phyloP scores from a whole-genome alignment of 1,284 basidiomycete genomes.

The Irpex sp. region DNA sequence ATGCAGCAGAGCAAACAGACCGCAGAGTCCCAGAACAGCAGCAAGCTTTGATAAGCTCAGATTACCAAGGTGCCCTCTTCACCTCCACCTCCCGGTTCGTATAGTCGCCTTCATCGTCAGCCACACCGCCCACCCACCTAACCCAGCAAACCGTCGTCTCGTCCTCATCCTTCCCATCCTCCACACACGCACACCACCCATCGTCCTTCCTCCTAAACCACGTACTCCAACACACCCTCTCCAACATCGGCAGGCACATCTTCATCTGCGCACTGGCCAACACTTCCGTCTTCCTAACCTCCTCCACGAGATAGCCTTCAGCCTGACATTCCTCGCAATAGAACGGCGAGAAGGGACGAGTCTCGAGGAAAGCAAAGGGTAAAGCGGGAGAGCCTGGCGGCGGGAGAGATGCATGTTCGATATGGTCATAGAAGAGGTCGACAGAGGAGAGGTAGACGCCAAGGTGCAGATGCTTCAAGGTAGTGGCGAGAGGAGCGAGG shows the following conservation, averaged over 20 bases:
- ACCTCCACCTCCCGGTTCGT: slow-evolving; percentile 35
- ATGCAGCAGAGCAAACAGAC: not conserved
- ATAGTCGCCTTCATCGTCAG: slow-evolving; percentile 24
- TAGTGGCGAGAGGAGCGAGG: slow-evolving; percentile 34
- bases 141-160: not conserved
- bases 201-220: slow-evolving; percentile 32
- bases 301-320: slow-evolving; percentile 14
- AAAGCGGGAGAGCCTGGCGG: slow-evolving; percentile 34
- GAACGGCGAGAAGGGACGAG: slow-evolving; percentile 30
- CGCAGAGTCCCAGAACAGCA: not conserved
- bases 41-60: not conserved
- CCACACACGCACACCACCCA: slow-evolving; percentile 3
- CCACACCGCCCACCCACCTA: not conserved
- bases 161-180: slow-evolving; percentile 5
- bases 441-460: slow-evolving; percentile 57
- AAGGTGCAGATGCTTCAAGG: slow-evolving; percentile 52
- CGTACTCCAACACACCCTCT: slow-evolving; percentile 50
- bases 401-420: slow-evolving; percentile 33
- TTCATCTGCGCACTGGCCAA: slow-evolving; percentile 37
- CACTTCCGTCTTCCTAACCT: slow-evolving; percentile 40
- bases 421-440: slow-evolving; percentile 38
- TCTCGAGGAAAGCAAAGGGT: slow-evolving; percentile 23
- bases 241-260: slow-evolving; percentile 37
- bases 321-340: slow-evolving; percentile 30
- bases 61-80: slow-evolving; percentile 34